These are phyloP conservation scores for Paecilomyces formosus DNA, from an alignment of 2,329 filamentous ascomycete species.

Conservation along the genomic window DNA sequence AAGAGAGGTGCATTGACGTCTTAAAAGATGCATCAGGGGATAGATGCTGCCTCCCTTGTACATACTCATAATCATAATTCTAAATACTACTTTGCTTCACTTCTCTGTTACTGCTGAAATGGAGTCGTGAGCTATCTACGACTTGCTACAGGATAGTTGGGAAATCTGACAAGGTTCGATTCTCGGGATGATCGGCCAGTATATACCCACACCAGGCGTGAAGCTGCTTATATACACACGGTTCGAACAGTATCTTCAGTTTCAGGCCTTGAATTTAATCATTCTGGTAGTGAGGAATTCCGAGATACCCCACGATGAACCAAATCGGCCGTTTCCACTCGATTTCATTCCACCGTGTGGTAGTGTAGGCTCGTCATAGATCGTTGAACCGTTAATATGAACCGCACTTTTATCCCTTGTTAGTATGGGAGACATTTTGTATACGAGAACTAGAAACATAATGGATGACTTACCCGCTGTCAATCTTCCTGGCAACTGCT, in stretches of 20 bases:
- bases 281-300: constrained; percentile 58
- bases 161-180: not conserved
- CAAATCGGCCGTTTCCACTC: constrained; percentile 55
- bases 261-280: not conserved
- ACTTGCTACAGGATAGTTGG: too few species aligned
- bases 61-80: not conserved
- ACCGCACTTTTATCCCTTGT: constrained; percentile 30
- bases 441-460: constrained; percentile 20
- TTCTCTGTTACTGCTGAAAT: not conserved
- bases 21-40: not conserved
- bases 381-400: constrained; percentile 58
- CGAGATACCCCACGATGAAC: constrained; percentile 44
- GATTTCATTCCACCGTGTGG: constrained; percentile 58
- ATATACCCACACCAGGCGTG: too few species aligned
- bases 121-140: too few species aligned
- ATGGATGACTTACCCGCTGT: constrained; percentile 45
- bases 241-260: not conserved
- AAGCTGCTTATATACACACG: not conserved
- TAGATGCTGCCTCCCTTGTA: not conserved
- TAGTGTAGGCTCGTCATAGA: constrained; percentile 55
- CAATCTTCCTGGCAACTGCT: constrained; percentile 51
- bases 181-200: not conserved
- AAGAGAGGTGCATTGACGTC: not conserved
- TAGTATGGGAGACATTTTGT: not conserved
- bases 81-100: not conserved